Percentiles rank a stretch among this genome's conserved stretches.
These are phyloP conservation scores for Leccinum rimulosum DNA, from an alignment of 768 basidiomycete genomes.

Conservation along the genomic window DNA sequence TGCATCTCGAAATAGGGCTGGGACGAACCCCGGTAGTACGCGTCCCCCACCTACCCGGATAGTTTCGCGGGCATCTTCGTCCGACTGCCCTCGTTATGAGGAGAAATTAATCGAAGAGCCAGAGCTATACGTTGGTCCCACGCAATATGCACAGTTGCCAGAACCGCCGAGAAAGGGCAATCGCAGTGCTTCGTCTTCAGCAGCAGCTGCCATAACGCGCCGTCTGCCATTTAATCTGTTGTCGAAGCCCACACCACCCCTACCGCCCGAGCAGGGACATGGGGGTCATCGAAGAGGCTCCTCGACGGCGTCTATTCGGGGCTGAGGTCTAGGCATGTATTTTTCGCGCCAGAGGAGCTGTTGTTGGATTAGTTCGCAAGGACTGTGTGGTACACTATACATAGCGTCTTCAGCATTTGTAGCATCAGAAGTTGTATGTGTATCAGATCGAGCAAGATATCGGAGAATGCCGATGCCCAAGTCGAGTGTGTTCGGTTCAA, in stretches of 20 bases:
- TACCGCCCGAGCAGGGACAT: constrained; percentile 26
- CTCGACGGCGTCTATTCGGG: constrained; percentile 38
- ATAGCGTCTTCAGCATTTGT: constrained; percentile 15
- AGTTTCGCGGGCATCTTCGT: constrained; percentile 56
- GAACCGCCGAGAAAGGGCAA: constrained; percentile 56
- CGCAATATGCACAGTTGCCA: constrained; percentile 69
- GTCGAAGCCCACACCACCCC: constrained; percentile 47
- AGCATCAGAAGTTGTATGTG: constrained; percentile 9
- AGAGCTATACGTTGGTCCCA: constrained; percentile 60
- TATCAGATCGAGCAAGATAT: background rate
- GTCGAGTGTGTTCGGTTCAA: constrained; percentile 7
- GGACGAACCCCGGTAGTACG: constrained; percentile 57
- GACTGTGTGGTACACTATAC: constrained; percentile 13
- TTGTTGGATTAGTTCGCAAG: constrained; percentile 27
- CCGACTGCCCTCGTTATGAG: constrained; percentile 43
- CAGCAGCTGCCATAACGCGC: constrained; percentile 49
- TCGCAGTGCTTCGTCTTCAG: constrained; percentile 38
- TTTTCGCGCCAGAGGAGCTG: constrained; percentile 10
- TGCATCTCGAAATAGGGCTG: constrained; percentile 53
- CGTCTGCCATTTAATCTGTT: constrained; percentile 70
- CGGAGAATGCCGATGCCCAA: constrained; percentile 29
- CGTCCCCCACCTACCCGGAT: constrained; percentile 41
- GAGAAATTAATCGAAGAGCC: constrained; percentile 42
- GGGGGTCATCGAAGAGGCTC: constrained; percentile 42
- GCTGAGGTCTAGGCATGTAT: constrained; percentile 15